Evolutionary conservation across 305 asterid genomes (phyloP), one percentile per base, ranked within the genome.

Genomic region (Rubia tinctorum): DNA sequence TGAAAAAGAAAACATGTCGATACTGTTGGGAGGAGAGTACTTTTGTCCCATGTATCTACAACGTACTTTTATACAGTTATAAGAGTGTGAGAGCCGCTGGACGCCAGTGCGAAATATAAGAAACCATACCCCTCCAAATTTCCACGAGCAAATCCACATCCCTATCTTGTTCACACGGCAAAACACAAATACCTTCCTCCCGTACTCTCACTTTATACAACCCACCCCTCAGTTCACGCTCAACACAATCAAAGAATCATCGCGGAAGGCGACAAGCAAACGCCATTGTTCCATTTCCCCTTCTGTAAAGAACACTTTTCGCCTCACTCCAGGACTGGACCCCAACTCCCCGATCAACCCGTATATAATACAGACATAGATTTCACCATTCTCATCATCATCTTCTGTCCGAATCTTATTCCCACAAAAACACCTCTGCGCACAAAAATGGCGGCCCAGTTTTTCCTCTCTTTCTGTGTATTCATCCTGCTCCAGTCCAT

Each of bases 401-500:
- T 5, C 60, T 12, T 5, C 49, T 7, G 13, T 12, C 49, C 64
- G 40, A 53, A 60, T 25, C 66, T 25, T n/a, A 39, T 37, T 22
- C 13, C n/a, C n/a, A n/a, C n/a, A n/a, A n/a, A n/a, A n/a, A n/a
- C n/a, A n/a, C n/a, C n/a, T n/a, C n/a, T n/a, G n/a, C n/a, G 1
- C 5, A 1, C 5, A 60, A 72, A 73, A 23, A 68, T 61, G 80
- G 72, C 25, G 39, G 65, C 9, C 61, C 34, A 40, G 49, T 9
- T 67, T 61, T 72, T 47, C 62, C 64, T 74, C 13, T 62, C 11
- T 9, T 40, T 64, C 56, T 59, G 22, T 72, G 7, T 55, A 5
- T 1, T 53, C 59, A 18, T 18, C 56, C 74, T 76, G 1, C 30
- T 81, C 27, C 85, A 30, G 6, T 79, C 43, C 5, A 64, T 70